Evolutionary conservation across 1,284 basidiomycete genomes (phyloP).

Genomic region (Malassezia sympodialis): DNA sequence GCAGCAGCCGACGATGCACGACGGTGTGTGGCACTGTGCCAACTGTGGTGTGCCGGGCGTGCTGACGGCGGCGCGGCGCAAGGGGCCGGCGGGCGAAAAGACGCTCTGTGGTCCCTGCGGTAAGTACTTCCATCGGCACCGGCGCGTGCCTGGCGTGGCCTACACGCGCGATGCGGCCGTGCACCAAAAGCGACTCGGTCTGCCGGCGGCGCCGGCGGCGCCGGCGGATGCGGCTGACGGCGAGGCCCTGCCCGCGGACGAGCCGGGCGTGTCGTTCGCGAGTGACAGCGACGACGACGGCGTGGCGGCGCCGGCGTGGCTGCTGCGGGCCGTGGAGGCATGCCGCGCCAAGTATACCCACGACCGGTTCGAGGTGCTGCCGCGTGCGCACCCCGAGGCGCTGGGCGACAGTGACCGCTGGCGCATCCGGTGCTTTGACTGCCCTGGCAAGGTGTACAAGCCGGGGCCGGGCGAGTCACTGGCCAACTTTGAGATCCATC

Average conservation of each 20-base stretch:
- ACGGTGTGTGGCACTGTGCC: slow-evolving; percentile 45
- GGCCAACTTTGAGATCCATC: slow-evolving; percentile 83
- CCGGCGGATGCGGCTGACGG: not conserved
- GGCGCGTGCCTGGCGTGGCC: slow-evolving; percentile 30
- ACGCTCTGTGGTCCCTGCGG: slow-evolving; percentile 83
- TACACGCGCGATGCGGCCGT: slow-evolving; percentile 38
- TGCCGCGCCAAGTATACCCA: slow-evolving; percentile 67
- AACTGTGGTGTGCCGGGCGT: slow-evolving; percentile 45
- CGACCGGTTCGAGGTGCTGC: slow-evolving; percentile 59
- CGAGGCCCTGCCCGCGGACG: not conserved
- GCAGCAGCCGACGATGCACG: slow-evolving; percentile 42
- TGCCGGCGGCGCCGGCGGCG: not conserved
- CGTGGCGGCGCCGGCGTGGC: slow-evolving; percentile 53
- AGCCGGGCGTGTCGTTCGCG: slow-evolving; percentile 10
- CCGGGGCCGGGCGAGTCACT: slow-evolving; percentile 81
- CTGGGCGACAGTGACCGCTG: slow-evolving; percentile 56
- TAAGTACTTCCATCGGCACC: slow-evolving; percentile 52
- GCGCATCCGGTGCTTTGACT: slow-evolving; percentile 87
- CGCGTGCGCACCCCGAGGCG: slow-evolving; percentile 19
- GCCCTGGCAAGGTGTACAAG: slow-evolving; percentile 89
- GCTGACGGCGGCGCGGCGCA: slow-evolving; percentile 49
- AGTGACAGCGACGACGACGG: slow-evolving; percentile 12
- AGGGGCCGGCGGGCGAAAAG: slow-evolving; percentile 79
- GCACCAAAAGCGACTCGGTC: slow-evolving; percentile 18
- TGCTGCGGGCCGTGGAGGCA: slow-evolving; percentile 57